phyloP scores from a whole-genome alignment of 2,329 filamentous ascomycete genomes.

The Botrytis elliptica region DNA sequence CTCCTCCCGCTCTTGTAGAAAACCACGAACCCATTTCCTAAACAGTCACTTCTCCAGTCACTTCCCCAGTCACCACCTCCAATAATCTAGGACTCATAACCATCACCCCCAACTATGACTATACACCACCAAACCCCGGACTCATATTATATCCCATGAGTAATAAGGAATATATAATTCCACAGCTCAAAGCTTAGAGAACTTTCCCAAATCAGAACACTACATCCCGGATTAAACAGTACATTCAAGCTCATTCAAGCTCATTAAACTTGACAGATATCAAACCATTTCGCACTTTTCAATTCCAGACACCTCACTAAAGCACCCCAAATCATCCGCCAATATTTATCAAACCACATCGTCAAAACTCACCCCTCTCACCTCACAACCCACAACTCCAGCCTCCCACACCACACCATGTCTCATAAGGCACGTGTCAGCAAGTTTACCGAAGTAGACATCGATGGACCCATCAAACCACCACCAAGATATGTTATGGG shows the following conservation, averaged over 20 bases:
- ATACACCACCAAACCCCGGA: accelerated
- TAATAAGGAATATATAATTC: background rate
- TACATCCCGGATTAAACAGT: accelerated
- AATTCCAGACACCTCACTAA: background rate
- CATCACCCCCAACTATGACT: background rate
- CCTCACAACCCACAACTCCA: background rate
- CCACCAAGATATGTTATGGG: too few relatives aligned
- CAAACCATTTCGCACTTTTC: background rate
- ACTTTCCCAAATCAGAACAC: background rate
- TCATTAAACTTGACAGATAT: background rate
- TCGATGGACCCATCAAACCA: background rate
- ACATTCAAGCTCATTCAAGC: background rate
- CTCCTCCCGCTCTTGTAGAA: too few relatives aligned
- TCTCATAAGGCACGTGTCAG: background rate
- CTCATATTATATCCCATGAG: background rate
- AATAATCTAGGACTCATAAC: background rate
- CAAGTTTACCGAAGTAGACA: background rate
- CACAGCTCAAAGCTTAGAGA: background rate
- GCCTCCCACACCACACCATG: background rate
- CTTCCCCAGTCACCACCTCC: too few relatives aligned
- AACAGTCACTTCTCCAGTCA: too few relatives aligned
- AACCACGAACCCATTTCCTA: too few relatives aligned
- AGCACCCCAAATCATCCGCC: background rate
- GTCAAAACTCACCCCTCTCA: background rate
- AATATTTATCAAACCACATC: too few relatives aligned